phyloP scores from a whole-genome alignment of 805 yeast species.

The Candida caryicola region DNA sequence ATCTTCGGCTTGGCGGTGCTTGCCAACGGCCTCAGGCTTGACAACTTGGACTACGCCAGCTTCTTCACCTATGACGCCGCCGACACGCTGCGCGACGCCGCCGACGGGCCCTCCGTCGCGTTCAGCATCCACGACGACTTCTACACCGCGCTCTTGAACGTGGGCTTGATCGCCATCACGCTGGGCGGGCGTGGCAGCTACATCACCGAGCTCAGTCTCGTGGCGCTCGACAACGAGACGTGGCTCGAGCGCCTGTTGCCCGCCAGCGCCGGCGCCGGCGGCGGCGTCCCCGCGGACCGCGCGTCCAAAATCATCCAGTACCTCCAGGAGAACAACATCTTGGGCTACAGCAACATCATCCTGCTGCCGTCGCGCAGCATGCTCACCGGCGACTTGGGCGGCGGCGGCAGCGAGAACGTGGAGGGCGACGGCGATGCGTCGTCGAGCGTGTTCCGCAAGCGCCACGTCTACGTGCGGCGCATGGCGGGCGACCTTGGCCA shows the following conservation, averaged over 20 bases:
- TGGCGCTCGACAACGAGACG: constrained; percentile 49
- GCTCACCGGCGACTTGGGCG: constrained; percentile 19
- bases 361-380: constrained; percentile 24
- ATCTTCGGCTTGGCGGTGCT: constrained; percentile 60
- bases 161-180: constrained; percentile 63
- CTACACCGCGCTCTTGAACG: constrained; percentile 55
- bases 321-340: constrained; percentile 4
- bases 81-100: constrained; percentile 15
- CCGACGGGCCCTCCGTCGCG: constrained; percentile 16
- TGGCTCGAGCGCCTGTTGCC: constrained; percentile 59
- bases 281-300: neutral
- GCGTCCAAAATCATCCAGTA: constrained; percentile 1
- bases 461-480: constrained; percentile 18
- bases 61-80: constrained; percentile 26
- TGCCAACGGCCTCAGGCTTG: constrained; percentile 45
- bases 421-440: neutral
- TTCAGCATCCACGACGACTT: constrained; percentile 50
- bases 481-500: constrained; percentile 20
- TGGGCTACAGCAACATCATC: constrained; percentile 32
- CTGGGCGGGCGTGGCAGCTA: constrained; percentile 67
- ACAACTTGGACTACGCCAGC: constrained; percentile 36
- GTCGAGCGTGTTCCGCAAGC: constrained; percentile 19
- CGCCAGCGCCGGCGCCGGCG: too few species aligned
- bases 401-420: constrained; percentile 3
- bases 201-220: constrained; percentile 52